phyloP scores from a whole-genome alignment of 345 rosid species.

The Eucalyptus polyanthemos region DNA sequence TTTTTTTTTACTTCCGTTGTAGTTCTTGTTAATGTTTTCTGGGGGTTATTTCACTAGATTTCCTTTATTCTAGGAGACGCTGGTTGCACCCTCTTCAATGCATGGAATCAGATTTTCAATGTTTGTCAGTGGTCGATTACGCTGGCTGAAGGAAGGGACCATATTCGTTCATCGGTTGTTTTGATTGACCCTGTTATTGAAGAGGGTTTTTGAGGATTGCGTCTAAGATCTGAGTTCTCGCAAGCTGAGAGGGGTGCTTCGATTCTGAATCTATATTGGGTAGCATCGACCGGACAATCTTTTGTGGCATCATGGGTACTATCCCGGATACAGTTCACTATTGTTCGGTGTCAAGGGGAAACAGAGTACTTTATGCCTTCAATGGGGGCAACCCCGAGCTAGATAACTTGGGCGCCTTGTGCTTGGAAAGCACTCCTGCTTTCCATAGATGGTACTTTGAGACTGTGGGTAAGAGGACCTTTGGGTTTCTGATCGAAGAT shows the following conservation, averaged over 20 bases:
- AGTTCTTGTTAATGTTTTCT: background rate
- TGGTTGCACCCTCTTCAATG: background rate
- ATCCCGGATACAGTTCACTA: conserved; percentile 56
- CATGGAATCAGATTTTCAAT: background rate
- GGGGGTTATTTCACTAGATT: background rate
- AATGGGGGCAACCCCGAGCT: conserved; percentile 42
- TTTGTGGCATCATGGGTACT: conserved; percentile 26
- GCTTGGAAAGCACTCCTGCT: conserved; percentile 49
- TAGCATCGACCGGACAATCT: background rate
- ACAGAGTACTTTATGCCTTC: conserved; percentile 35
- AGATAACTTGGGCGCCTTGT: conserved; percentile 43
- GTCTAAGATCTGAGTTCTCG: background rate
- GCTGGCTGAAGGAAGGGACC: background rate
- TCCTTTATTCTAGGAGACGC: background rate
- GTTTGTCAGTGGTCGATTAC: background rate
- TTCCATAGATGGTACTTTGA: conserved; percentile 84
- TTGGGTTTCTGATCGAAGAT: conserved; percentile 57
- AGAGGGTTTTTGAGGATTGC: background rate
- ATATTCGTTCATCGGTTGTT: background rate
- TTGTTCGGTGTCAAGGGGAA: conserved; percentile 56
- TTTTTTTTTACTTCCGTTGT: background rate
- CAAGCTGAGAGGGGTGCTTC: background rate
- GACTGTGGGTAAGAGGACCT: conserved; percentile 41
- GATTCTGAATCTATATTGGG: background rate
- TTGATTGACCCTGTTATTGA: background rate